phyloP scores from a whole-genome alignment of 2,329 filamentous ascomycete genomes.

The Orbilia quercus region DNA sequence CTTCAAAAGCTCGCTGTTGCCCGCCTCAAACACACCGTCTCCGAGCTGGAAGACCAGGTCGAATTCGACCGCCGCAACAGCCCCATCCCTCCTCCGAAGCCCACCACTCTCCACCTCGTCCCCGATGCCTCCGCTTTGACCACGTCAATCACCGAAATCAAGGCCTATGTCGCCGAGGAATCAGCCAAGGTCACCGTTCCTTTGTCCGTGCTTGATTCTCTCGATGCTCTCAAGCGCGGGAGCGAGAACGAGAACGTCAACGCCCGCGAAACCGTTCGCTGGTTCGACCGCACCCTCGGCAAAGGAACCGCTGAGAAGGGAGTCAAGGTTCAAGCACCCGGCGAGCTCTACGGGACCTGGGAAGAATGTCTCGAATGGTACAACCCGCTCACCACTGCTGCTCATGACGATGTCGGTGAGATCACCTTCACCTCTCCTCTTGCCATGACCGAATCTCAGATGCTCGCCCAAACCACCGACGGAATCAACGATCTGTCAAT shows the following conservation, averaged over 20 bases:
- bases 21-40: slow-evolving; percentile 60
- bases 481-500: slow-evolving; percentile 40
- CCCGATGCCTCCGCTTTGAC: slow-evolving; percentile 68
- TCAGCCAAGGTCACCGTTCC: slow-evolving; percentile 67
- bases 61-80: slow-evolving; percentile 58
- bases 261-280: slow-evolving; percentile 67
- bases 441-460: slow-evolving; percentile 49
- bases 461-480: slow-evolving; percentile 42
- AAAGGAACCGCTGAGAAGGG: slow-evolving; percentile 65
- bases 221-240: slow-evolving; percentile 61
- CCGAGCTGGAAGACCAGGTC: slow-evolving; percentile 59
- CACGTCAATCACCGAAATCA: slow-evolving; percentile 68
- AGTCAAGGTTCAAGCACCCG: slow-evolving; percentile 66
- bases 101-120: slow-evolving; percentile 67
- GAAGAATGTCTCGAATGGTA: slow-evolving; percentile 58
- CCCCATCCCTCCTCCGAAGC: slow-evolving; percentile 58
- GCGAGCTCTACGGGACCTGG: slow-evolving; percentile 66
- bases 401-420: slow-evolving; percentile 39
- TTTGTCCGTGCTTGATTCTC: slow-evolving; percentile 63
- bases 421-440: slow-evolving; percentile 39
- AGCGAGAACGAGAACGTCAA: slow-evolving; percentile 64
- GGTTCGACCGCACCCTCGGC: slow-evolving; percentile 67
- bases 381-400: slow-evolving; percentile 32
- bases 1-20: slow-evolving; percentile 60
- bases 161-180: slow-evolving; percentile 67